phyloP scores from a whole-genome alignment of 192 early-diverging fungal genomes.

The Coemansia sp. region DNA sequence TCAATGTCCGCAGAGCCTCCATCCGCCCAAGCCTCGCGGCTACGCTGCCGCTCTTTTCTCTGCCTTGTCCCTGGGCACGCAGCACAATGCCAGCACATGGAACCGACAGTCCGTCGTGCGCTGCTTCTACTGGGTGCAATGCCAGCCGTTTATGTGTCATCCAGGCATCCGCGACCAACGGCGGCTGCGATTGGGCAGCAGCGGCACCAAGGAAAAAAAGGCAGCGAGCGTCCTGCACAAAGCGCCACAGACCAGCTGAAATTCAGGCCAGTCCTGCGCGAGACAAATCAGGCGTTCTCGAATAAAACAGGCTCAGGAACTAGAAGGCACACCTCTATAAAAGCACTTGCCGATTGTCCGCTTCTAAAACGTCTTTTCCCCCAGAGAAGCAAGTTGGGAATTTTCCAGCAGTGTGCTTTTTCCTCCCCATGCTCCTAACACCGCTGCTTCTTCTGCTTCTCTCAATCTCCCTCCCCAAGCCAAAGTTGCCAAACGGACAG shows the following conservation, averaged over 20 bases:
- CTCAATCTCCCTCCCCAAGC: neutral
- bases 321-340: too few relatives aligned
- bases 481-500: neutral
- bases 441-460: neutral
- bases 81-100: too few relatives aligned
- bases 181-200: slow-evolving; percentile 2
- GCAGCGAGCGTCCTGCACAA: neutral
- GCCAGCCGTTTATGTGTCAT: too few relatives aligned
- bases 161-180: neutral
- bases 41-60: neutral
- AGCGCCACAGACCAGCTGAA: neutral
- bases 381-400: neutral
- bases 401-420: neutral
- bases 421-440: neutral
- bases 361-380: neutral
- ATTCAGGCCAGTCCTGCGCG: too few relatives aligned
- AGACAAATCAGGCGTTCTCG: neutral
- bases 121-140: neutral
- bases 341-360: slow-evolving; percentile 1
- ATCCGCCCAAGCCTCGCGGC: neutral
- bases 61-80: neutral
- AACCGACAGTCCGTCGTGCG: neutral
- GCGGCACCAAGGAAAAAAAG: neutral
- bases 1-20: too few relatives aligned
- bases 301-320: neutral